Percentiles rank a stretch among this genome's conserved stretches.
Evolutionary conservation across 306 rosid species (phyloP).

Genomic region (Hylodesmum podocarpum): DNA sequence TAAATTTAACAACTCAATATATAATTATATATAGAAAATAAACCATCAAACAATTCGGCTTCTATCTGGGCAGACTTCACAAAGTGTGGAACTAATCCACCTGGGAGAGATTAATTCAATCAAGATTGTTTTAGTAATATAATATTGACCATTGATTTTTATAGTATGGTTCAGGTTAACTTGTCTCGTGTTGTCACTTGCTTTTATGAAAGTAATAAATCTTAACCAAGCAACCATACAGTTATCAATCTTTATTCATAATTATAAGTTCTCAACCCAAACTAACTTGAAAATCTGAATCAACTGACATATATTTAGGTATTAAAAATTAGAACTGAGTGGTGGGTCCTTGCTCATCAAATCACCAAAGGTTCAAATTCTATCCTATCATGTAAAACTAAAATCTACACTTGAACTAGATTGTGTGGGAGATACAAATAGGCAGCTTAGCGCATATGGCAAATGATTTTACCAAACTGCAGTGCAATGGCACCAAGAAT

Average conservation of each 20-base stretch:
- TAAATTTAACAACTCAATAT: background rate
- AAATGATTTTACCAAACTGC: conserved; percentile 12
- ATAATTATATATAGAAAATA: background rate
- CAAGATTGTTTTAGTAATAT: background rate
- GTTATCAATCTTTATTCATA: too few relatives aligned
- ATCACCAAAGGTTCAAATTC: too few relatives aligned
- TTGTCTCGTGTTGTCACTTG: background rate
- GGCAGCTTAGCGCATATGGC: too few relatives aligned
- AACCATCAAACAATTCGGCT: background rate
- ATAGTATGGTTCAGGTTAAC: background rate
- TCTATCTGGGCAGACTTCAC: background rate
- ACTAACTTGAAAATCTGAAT: too few relatives aligned
- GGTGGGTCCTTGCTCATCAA: too few relatives aligned
- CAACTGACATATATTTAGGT: too few relatives aligned
- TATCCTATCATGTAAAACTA: too few relatives aligned
- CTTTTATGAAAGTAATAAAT: background rate
- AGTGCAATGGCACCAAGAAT: background rate
- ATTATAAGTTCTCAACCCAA: too few relatives aligned
- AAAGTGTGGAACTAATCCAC: background rate
- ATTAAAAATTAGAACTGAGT: too few relatives aligned
- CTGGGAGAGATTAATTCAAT: background rate
- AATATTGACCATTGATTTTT: background rate
- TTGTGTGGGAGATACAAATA: too few relatives aligned
- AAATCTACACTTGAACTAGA: too few relatives aligned
- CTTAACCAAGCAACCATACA: too few relatives aligned